Evolutionary conservation across 106 monocot genomes (phyloP).

Genomic region (Dioscorea dumetorum): DNA sequence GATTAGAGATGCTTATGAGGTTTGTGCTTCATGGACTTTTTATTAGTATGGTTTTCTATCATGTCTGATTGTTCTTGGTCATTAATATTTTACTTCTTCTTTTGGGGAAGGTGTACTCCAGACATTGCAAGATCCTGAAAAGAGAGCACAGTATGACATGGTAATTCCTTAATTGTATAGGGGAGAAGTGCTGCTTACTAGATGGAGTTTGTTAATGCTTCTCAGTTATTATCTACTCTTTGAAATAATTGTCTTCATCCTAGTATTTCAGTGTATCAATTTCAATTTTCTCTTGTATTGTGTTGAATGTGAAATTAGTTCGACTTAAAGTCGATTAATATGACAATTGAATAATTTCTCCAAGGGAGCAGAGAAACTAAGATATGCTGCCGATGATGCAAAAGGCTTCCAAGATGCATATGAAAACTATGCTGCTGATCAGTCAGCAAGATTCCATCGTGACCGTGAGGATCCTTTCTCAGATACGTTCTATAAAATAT

Average conservation of each 20-base stretch:
- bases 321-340: not conserved
- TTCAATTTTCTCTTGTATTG: not conserved
- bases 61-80: not conserved
- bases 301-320: too few relatives aligned
- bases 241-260: not conserved
- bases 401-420: conserved; percentile 13
- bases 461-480: conserved; percentile 65
- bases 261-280: not conserved
- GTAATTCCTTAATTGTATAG: conserved; percentile 25
- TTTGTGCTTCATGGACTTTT: conserved; percentile 20
- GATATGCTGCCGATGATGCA: conserved; percentile 32
- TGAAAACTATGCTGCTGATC: conserved; percentile 5
- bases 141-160: conserved; percentile 76
- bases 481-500: conserved; percentile 73
- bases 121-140: conserved; percentile 76
- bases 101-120: conserved; percentile 28
- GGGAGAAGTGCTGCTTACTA: too few relatives aligned
- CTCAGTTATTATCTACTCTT: too few relatives aligned
- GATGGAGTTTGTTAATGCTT: too few relatives aligned
- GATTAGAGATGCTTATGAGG: conserved; percentile 97
- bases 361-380: conserved; percentile 29
- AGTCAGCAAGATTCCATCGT: conserved; percentile 15
- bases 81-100: conserved; percentile 5
- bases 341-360: conserved; percentile 19
- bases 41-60: not conserved